Conservation (phyloP, 352 stramenopile genomes). For the Globisporangium nodosum region DNA sequence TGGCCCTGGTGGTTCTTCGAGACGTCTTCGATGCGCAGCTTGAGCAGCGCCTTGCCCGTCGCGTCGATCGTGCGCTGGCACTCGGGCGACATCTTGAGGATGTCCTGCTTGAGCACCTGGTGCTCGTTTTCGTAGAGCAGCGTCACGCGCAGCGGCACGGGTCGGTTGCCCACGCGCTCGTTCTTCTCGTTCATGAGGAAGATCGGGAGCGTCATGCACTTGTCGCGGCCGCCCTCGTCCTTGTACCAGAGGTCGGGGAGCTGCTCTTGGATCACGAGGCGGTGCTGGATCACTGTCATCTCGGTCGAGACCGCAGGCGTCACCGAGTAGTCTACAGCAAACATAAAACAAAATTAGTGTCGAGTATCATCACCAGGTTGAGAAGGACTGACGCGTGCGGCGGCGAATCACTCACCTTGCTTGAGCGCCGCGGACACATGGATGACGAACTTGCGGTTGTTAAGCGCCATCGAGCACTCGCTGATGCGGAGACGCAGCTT, state of each 20-base stretch:
- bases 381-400: too few species aligned
- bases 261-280: constrained; percentile 78
- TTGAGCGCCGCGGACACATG: constrained; percentile 60
- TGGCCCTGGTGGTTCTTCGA: constrained; percentile 97
- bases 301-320: constrained; percentile 62
- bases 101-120: constrained; percentile 92
- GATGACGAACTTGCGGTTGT: constrained; percentile 84
- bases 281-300: constrained; percentile 84
- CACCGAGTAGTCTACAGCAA: constrained; percentile 37
- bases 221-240: constrained; percentile 77
- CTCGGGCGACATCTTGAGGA: constrained; percentile 87
- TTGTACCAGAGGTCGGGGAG: constrained; percentile 86
- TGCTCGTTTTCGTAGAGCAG: constrained; percentile 87
- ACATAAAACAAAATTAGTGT: neutral
- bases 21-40: constrained; percentile 94
- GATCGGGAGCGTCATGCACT: constrained; percentile 82
- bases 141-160: constrained; percentile 72
- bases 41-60: constrained; percentile 76
- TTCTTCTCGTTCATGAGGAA: constrained; percentile 77
- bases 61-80: constrained; percentile 85
- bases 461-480: constrained; percentile 80
- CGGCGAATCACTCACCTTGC: constrained; percentile 12
- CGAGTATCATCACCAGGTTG: too few species aligned
- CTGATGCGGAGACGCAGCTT: constrained; percentile 75
- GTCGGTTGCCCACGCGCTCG: constrained; percentile 65